Evolutionary conservation across 2,329 filamentous ascomycete genomes (phyloP), one percentile per base, ranked within the genome.

Genomic region (Teratosphaeria epicoccoides): DNA sequence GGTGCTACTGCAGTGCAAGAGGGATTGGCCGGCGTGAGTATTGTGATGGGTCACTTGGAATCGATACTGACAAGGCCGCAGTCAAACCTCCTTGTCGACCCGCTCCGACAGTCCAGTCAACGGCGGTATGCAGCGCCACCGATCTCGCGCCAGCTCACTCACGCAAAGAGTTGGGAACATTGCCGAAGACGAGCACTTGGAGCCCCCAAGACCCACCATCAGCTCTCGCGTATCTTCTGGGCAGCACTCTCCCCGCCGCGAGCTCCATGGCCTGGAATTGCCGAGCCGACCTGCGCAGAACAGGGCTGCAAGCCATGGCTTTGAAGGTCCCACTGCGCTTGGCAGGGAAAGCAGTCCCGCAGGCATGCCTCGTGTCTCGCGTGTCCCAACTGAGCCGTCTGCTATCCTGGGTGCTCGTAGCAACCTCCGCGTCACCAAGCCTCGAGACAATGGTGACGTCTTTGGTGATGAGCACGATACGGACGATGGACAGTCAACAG

Each of bases 1-100:
- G 59, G 86, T 94, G 59, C 79, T 97, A 50, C 59, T 84, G 56
- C 80, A 82, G 58, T 68, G 86, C 57, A 85, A 80, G 72, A 77
- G 77, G 60, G 81, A 86, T 55, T 87, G 84, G 83, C 83, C 83
- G 53, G 77, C 74, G 62, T 69, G 74, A 73, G 81, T 82, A 69
- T 23, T 12, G 23, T 37, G 25, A 29, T 11, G 1, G 9, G 9
- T n/a, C 24, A 14, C 24, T 24, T 28, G 40, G 14, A n/a, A n/a
- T 29, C 10, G 4, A 48, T 40, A 46, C 29, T 50, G 26, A 45
- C 43, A 20, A 25, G 6, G 5, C 12, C 22, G 22, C 25, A 53
- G 52, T 14, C 52, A 53, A 51, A 17, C 47, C 28, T 57, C 54
- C 50, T 47, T 43, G 47, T 54, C 62, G 60, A 37, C 14, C 20